Evolutionary conservation across 805 yeast genomes (phyloP).

Genomic region (Ogataea neopini): DNA sequence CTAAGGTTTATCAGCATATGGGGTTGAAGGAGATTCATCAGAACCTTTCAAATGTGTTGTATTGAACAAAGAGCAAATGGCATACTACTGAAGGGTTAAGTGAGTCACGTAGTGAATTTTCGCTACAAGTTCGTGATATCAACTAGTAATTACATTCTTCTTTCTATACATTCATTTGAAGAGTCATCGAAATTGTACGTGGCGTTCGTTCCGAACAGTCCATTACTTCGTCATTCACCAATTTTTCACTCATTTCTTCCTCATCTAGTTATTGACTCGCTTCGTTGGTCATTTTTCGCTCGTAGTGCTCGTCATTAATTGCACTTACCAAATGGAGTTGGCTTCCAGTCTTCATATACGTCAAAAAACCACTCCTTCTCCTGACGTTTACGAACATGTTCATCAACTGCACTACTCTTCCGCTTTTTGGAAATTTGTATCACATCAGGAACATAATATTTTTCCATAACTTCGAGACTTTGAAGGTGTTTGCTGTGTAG

Average conservation of each 20-base stretch:
- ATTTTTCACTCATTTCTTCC: no score
- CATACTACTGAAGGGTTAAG: no score
- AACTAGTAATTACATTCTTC: no score
- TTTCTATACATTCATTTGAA: constrained; percentile 1
- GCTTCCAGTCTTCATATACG: constrained; percentile 44
- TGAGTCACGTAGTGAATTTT: no score
- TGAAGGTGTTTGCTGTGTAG: constrained; percentile 17
- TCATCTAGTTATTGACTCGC: no score
- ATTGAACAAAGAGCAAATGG: no score
- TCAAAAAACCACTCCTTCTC: constrained; percentile 32
- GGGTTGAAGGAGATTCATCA: constrained; percentile 29
- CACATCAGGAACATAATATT: constrained; percentile 23
- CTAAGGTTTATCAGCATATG: constrained; percentile 24
- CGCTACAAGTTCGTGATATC: no score
- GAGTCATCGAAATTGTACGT: no score
- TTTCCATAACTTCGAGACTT: constrained; percentile 24
- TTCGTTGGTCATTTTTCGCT: no score
- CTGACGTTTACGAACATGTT: neutral
- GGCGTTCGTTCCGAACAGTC: no score
- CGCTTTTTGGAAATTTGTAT: neutral
- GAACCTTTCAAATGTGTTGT: constrained; percentile 3
- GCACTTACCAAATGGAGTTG: constrained; percentile 53
- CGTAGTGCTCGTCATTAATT: no score
- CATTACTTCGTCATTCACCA: no score
- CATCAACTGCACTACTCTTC: constrained; percentile 4